phyloP scores from a whole-genome alignment of 805 yeast species.

The Yarrowia hollandica region DNA sequence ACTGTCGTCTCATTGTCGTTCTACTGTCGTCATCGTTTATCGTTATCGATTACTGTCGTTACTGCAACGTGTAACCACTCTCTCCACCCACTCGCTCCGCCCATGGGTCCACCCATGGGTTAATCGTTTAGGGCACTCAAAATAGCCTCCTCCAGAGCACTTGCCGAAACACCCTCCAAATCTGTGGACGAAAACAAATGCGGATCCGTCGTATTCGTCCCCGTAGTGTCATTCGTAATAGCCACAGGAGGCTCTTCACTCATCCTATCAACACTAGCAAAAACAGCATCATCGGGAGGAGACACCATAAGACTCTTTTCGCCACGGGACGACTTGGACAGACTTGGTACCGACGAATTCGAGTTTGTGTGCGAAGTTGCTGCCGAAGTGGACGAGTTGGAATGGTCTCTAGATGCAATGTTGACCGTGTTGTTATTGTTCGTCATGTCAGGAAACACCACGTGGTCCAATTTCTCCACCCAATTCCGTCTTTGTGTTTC shows the following conservation, averaged over 20 bases:
- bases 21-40: too few relatives aligned
- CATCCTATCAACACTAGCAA: constrained; percentile 1
- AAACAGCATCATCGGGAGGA: neutral
- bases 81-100: too few relatives aligned
- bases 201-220: constrained; percentile 3
- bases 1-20: too few relatives aligned
- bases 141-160: constrained; percentile 21
- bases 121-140: constrained; percentile 15
- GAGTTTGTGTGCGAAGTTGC: neutral
- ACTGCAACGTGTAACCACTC: too few relatives aligned
- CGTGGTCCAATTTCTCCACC: neutral
- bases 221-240: neutral
- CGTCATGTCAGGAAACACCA: neutral
- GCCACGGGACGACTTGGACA: neutral
- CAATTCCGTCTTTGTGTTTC: constrained; percentile 12
- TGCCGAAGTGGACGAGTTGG: neutral
- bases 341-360: neutral
- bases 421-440: neutral
- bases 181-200: constrained; percentile 14
- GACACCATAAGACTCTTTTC: neutral
- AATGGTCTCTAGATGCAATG: neutral
- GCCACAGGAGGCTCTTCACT: neutral
- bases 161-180: constrained; percentile 11
- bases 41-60: too few relatives aligned
- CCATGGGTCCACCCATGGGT: too few relatives aligned